Evolutionary conservation across 31 red algal genomes (phyloP).

Genomic region (Endocladia muricata): DNA sequence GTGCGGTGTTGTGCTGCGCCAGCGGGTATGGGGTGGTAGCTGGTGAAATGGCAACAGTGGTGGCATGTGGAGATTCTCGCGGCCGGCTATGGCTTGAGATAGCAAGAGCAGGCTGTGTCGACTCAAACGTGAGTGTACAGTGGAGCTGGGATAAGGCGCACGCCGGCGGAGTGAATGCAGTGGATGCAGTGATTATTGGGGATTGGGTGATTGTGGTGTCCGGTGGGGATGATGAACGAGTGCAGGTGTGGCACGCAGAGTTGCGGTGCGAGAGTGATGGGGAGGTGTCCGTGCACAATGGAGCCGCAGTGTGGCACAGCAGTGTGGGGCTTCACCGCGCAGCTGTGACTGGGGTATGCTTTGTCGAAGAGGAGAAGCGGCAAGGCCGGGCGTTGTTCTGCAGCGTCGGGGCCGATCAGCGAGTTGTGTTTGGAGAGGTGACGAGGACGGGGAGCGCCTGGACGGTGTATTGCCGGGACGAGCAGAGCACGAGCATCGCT

Average conservation of each 20-base stretch:
- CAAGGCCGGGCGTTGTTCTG: neutral
- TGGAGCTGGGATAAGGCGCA: slow-evolving; percentile 18
- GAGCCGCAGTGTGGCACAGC: neutral
- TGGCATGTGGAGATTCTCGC: neutral
- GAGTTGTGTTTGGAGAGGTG: neutral
- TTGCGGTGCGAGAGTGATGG: neutral
- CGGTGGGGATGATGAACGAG: slow-evolving; percentile 27
- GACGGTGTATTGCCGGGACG: neutral
- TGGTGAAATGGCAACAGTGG: neutral
- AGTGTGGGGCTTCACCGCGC: slow-evolving; percentile 1
- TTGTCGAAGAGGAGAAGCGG: neutral
- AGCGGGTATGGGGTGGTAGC: neutral
- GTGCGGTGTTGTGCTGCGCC: slow-evolving; percentile 1
- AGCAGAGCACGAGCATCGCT: neutral
- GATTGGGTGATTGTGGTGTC: neutral
- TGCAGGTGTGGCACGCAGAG: neutral
- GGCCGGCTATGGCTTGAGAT: slow-evolving; percentile 6
- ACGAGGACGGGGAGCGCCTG: neutral
- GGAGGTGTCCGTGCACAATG: neutral
- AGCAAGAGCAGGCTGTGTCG: neutral
- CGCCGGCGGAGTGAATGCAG: slow-evolving; percentile 14
- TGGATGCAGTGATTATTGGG: neutral
- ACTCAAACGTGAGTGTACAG: neutral
- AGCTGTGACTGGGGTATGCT: slow-evolving; percentile 13
- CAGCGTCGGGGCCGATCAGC: slow-evolving; percentile 24